Evolutionary conservation across 2,329 filamentous ascomycete species (phyloP).

Genomic region (Rutstroemia sp.): DNA sequence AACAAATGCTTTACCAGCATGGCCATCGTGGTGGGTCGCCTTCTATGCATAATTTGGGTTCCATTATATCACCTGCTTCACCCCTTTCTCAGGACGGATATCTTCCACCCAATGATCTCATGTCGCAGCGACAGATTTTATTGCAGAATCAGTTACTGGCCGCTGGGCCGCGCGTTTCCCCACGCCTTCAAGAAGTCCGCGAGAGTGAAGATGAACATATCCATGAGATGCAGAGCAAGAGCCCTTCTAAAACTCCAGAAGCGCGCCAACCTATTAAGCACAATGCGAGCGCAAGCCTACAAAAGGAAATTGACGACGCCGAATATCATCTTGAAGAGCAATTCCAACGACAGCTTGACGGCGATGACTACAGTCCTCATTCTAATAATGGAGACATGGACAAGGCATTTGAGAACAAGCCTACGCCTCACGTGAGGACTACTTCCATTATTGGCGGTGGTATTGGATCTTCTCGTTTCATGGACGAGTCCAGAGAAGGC

Average conservation of each 20-base stretch:
- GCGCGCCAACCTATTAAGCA: slow-evolving; percentile 53
- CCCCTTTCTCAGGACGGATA: slow-evolving; percentile 44
- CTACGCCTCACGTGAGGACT: slow-evolving; percentile 16
- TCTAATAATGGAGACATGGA: slow-evolving; percentile 28
- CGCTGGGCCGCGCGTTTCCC: slow-evolving; percentile 38
- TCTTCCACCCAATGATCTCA: slow-evolving; percentile 30
- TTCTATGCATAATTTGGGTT: slow-evolving; percentile 45
- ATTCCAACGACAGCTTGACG: slow-evolving; percentile 69
- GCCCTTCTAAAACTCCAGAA: slow-evolving; percentile 48
- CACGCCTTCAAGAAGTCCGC: slow-evolving; percentile 62
- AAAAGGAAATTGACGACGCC: slow-evolving; percentile 77
- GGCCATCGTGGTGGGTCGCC: slow-evolving; percentile 56
- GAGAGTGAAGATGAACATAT: slow-evolving; percentile 60
- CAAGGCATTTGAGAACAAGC: slow-evolving; percentile 13
- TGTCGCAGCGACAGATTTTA: slow-evolving; percentile 39
- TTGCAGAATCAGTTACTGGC: slow-evolving; percentile 42
- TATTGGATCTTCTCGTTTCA: slow-evolving; percentile 35
- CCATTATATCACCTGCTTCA: slow-evolving; percentile 56
- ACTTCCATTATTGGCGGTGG: slow-evolving; percentile 19
- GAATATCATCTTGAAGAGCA: slow-evolving; percentile 80
- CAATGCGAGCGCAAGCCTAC: slow-evolving; percentile 69
- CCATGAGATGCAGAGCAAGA: slow-evolving; percentile 33
- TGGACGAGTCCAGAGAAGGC: slow-evolving; percentile 43
- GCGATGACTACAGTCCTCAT: slow-evolving; percentile 68
- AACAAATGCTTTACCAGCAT: slow-evolving; percentile 44